Percentiles rank a stretch among this genome's conserved stretches.
These are phyloP conservation scores for Diplosphaera chodatii DNA, from an alignment of 139 green algal genomes.

Conservation along the genomic window DNA sequence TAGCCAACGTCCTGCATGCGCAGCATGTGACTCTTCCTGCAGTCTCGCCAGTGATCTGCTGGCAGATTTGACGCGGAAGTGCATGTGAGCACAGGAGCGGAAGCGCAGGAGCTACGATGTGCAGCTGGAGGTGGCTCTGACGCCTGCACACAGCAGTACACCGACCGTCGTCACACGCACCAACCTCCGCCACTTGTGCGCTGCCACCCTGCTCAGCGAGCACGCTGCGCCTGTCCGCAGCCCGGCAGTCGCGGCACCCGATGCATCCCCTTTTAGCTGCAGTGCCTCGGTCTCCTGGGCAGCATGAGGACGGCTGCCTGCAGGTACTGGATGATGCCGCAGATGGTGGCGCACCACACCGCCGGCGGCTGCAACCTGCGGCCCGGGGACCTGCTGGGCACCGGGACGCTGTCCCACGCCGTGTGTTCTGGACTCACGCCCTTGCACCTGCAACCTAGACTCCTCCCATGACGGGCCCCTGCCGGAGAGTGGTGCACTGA, in stretches of 20 bases:
- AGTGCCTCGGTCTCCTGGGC: no score
- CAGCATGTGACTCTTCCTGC: no score
- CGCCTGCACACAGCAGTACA: slow-evolving; percentile 9
- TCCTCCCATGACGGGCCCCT: background rate
- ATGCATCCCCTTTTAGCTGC: no score
- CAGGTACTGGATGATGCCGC: slow-evolving; percentile 83
- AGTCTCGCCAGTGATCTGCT: no score
- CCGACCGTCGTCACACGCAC: slow-evolving; percentile 30
- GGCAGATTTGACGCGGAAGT: no score
- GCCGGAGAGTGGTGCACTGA: background rate
- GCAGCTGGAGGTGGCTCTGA: slow-evolving; percentile 56
- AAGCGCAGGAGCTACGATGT: slow-evolving; percentile 63
- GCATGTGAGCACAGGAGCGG: background rate
- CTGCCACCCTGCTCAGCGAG: no score
- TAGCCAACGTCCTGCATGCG: no score
- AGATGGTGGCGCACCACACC: slow-evolving; percentile 95
- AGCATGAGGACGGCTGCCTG: no score
- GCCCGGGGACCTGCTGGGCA: slow-evolving; percentile 79
- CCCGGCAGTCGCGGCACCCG: no score
- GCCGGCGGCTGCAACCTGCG: slow-evolving; percentile 77
- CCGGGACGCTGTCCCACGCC: slow-evolving; percentile 77
- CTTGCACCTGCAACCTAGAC: background rate
- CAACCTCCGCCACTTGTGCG: slow-evolving; percentile 73
- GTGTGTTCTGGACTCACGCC: background rate
- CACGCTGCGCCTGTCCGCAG: no score